These are phyloP conservation scores for Kitagawia praeruptora DNA, from an alignment of 129 eudicot species.

Conservation along the genomic window DNA sequence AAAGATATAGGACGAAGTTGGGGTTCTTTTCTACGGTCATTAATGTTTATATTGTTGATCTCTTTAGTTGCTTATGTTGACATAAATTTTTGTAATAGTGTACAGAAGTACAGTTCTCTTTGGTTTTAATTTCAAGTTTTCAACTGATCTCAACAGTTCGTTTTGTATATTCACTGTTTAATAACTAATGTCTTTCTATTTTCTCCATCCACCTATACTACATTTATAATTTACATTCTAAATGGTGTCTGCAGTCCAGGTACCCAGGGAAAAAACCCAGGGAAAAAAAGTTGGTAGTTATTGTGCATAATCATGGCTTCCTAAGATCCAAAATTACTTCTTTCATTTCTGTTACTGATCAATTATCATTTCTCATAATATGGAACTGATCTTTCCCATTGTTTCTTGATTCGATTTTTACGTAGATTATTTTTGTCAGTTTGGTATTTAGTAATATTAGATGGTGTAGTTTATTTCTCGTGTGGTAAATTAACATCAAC, in stretches of 20 bases:
- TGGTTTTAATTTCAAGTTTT: too few relatives aligned
- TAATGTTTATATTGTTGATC: too few relatives aligned
- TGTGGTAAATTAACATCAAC: too few relatives aligned
- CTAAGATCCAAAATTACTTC: background rate
- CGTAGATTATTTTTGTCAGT: too few relatives aligned
- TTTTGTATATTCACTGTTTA: background rate
- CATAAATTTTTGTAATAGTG: too few relatives aligned
- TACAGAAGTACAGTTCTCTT: too few relatives aligned
- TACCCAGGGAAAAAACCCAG: constrained; percentile 28
- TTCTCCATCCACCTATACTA: background rate
- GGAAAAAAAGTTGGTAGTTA: background rate
- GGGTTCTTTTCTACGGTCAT: too few relatives aligned
- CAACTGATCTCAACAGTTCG: background rate
- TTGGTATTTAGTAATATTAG: too few relatives aligned
- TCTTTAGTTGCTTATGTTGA: too few relatives aligned
- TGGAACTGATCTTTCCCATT: background rate
- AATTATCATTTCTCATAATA: background rate
- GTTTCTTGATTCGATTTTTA: background rate
- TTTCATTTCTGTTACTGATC: background rate
- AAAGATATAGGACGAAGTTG: too few relatives aligned
- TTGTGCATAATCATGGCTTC: background rate
- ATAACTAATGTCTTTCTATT: background rate
- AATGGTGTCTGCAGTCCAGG: constrained; percentile 29
- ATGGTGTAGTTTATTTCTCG: too few relatives aligned
- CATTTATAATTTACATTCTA: background rate